Conservation (phyloP, 2,329 filamentous ascomycete genomes). For the Ophiocordyceps camponoti-rufipedis region DNA sequence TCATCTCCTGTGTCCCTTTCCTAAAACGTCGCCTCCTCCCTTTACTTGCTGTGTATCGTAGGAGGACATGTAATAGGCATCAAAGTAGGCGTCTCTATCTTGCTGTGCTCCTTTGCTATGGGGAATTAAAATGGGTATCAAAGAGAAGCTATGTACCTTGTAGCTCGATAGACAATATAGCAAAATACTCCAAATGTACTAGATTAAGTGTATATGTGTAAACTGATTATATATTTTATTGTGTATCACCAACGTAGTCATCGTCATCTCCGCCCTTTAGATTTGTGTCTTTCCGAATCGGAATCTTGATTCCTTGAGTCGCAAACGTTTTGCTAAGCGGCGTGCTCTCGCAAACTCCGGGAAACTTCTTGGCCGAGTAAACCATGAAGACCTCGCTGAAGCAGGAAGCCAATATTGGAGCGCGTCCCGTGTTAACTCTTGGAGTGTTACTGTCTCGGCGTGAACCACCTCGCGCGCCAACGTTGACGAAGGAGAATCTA, state of each 20-base stretch:
- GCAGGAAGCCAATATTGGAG: constrained; percentile 65
- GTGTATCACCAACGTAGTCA: constrained; percentile 14
- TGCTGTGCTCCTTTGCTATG: too few species aligned
- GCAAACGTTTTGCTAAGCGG: constrained; percentile 84
- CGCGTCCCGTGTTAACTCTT: constrained; percentile 52
- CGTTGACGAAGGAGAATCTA: constrained; percentile 65
- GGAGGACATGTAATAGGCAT: too few species aligned
- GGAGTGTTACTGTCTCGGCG: constrained; percentile 20
- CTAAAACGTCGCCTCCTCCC: too few species aligned
- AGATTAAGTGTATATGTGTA: neutral
- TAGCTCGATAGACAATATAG: neutral
- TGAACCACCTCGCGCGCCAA: constrained; percentile 34
- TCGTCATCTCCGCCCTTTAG: constrained; percentile 33
- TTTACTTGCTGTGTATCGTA: too few species aligned
- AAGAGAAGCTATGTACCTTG: too few species aligned
- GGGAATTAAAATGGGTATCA: too few species aligned
- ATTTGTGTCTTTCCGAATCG: constrained; percentile 72
- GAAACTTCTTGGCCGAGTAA: constrained; percentile 95
- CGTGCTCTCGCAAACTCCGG: constrained; percentile 90
- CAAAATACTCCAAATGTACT: neutral
- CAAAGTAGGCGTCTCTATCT: too few species aligned
- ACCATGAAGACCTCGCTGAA: constrained; percentile 88
- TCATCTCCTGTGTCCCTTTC: too few species aligned
- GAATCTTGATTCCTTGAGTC: constrained; percentile 87
- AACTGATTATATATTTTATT: constrained; percentile 4